phyloP scores from a whole-genome alignment of 495 filamentous ascomycete genomes.

The Hyaloscypha bicolor region DNA sequence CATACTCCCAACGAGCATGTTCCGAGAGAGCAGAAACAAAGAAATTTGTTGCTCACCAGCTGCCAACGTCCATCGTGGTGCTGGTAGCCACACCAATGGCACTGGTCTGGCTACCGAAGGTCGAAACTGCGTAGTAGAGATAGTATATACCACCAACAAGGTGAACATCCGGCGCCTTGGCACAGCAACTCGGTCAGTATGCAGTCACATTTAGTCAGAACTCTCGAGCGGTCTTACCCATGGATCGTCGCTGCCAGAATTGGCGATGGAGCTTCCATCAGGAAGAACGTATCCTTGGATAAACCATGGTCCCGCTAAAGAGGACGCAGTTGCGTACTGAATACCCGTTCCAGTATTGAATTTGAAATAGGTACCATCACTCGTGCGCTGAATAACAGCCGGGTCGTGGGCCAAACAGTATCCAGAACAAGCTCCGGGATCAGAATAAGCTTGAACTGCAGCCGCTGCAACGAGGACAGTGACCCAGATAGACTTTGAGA shows the following conservation, averaged over 20 bases:
- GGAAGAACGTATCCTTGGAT: slow-evolving; percentile 58
- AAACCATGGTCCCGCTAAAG: slow-evolving; percentile 66
- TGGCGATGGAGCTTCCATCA: slow-evolving; percentile 55
- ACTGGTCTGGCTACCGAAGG: slow-evolving; percentile 63
- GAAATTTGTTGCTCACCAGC: slow-evolving; percentile 35
- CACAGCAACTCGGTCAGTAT: neutral
- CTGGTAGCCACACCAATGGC: slow-evolving; percentile 73
- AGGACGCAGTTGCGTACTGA: slow-evolving; percentile 56
- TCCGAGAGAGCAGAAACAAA: no score
- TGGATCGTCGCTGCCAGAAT: slow-evolving; percentile 55
- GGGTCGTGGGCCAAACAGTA: slow-evolving; percentile 68
- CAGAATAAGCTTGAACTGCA: slow-evolving; percentile 47
- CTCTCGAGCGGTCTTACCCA: slow-evolving; percentile 41
- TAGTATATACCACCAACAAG: slow-evolving; percentile 61
- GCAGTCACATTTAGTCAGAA: neutral
- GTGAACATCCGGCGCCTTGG: slow-evolving; percentile 66
- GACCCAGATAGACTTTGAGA: slow-evolving; percentile 17
- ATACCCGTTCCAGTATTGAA: slow-evolving; percentile 69
- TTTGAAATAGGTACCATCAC: slow-evolving; percentile 74
- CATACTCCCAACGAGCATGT: no score
- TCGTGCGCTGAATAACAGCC: slow-evolving; percentile 59
- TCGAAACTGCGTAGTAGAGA: slow-evolving; percentile 71
- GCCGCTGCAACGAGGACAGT: slow-evolving; percentile 14
- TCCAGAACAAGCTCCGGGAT: slow-evolving; percentile 60
- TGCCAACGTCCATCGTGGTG: slow-evolving; percentile 57